Base-by-base conservation (phyloP, 305 asterid genomes). In the Striga hermonthica region DNA sequence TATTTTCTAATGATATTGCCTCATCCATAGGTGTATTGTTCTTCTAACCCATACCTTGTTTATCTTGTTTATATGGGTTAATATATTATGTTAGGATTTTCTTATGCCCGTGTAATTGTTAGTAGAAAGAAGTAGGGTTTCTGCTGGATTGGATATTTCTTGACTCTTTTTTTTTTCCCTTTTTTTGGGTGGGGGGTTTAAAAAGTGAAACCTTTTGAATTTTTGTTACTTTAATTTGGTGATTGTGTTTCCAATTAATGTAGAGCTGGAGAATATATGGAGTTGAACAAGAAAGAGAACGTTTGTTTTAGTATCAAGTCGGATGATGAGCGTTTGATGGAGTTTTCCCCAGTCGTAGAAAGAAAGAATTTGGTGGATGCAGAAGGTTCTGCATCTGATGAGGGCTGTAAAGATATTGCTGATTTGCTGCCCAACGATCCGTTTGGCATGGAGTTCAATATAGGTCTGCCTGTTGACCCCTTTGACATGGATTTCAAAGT, bases 391-490 rank as follows among this genome's bases (percentile, higher is more conserved):
- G 45, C 53, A 67, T 76, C 76, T 49, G 83, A 73, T 53, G 78
- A 73, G 70, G 71, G 69, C 9, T 53, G 45, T 77, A 80, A 69
- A 35, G 82, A 87, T 75, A 74, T 87, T 57, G 87, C 61, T 73
- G 84, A 80, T 76, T 60, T 81, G 69, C 81, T 90, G 76, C 86
- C 84, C 22, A 45, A 45, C 45, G 84, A 81, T 69, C 80, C 79
- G 12, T 78, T 81, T 68, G 79, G 56, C 1, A 78, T 78, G 82
- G 79, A 66, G 56, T 22, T 67, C 22, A 65, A 22, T 58, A 38
- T 43, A 47, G 65, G 68, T 9, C 72, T 73, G 44, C 66, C 76
- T 6, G 37, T 12, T 7, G 84, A 76, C 68, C 75, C 74, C 11
- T 38, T 45, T 38, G 53, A 10, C 31, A 62, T 75, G 73, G 80